Evolutionary conservation across 2,329 filamentous ascomycete species (phyloP), one percentile per base, ranked within the genome.

Genomic region (Sporothrix dimorphospora): DNA sequence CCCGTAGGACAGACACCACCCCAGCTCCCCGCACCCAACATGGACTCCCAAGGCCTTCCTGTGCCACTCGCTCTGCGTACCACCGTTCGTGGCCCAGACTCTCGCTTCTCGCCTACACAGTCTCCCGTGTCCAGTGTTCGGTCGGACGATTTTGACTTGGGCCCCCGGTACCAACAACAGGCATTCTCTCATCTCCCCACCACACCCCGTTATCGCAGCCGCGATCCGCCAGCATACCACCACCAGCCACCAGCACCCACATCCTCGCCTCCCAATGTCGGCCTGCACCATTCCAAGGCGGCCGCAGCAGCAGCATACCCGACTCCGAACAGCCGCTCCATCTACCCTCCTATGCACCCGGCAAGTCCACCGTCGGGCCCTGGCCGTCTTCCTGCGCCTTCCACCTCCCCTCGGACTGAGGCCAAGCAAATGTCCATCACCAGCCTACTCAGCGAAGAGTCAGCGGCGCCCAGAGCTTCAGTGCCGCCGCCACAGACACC

Each of bases 341-440:
- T 71, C 45, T 67, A 72, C n/a, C 61, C 68, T 30, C 61, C 71
- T 3, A 66, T 51, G 67, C 71, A 51, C 49, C 59, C 71, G 9
- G 8, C 59, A 16, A 73, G 72, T 16, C 72, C 72, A 14, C 21
- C 53, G 4, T 49, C 45, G 5, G 53, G 55, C 16, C 42, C 38
- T 14, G 34, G 67, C 14, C 71, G 40, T 19, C 66, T 53, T 21
- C 40, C 67, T 16, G 34, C 30, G 4, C 4, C 72, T 12, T 75
- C 76, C 19, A 67, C 74, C 9, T 78, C 77, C 1, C 78, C 78
- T 1, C 75, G 75, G 27, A 73, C 77, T 21, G 78, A 78, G 53
- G 45, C 75, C 38, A 78, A 77, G 71, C 77, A 77, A 21, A 80
- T 80, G 78, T 77, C 77, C 67, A 80, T 80, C 55, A 78, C 76